phyloP scores from a whole-genome alignment of 805 yeast genomes.

The Kazachstania bromeliacearum region DNA sequence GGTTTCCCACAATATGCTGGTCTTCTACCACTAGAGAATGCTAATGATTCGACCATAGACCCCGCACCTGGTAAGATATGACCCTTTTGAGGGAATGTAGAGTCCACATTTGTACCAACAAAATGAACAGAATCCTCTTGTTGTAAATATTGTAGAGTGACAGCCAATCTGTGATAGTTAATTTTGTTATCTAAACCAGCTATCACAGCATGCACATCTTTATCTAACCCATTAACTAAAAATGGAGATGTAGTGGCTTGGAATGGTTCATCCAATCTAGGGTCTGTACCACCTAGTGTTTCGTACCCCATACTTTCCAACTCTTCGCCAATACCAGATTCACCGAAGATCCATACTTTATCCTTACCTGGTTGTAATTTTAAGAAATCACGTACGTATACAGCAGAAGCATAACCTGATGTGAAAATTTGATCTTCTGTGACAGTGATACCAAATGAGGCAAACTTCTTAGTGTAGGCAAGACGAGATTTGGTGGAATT shows the following conservation, averaged over 20 bases:
- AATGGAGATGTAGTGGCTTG: conserved; percentile 47
- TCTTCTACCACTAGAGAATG: conserved; percentile 64
- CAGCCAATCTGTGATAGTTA: conserved; percentile 74
- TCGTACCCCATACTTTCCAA: conserved; percentile 62
- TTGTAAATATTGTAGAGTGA: conserved; percentile 70
- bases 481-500: conserved; percentile 85
- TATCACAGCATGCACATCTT: conserved; percentile 74
- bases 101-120: conserved; percentile 89
- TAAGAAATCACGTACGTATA: conserved; percentile 68
- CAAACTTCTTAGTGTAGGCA: conserved; percentile 69
- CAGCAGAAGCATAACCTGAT: conserved; percentile 84
- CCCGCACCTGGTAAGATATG: conserved; percentile 91
- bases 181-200: conserved; percentile 74
- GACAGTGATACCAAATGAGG: conserved; percentile 39
- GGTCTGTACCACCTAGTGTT: conserved; percentile 78
- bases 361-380: conserved; percentile 58
- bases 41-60: conserved; percentile 68
- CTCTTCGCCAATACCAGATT: conserved; percentile 76
- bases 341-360: conserved; percentile 87
- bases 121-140: conserved; percentile 49
- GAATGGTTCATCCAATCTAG: conserved; percentile 43
- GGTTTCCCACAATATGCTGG: conserved; percentile 96
- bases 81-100: conserved; percentile 88
- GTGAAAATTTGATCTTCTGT: conserved; percentile 71
- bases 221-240: conserved; percentile 44